phyloP scores from a whole-genome alignment of 176 grass and related monocot genomes.

The Lolium perenne region DNA sequence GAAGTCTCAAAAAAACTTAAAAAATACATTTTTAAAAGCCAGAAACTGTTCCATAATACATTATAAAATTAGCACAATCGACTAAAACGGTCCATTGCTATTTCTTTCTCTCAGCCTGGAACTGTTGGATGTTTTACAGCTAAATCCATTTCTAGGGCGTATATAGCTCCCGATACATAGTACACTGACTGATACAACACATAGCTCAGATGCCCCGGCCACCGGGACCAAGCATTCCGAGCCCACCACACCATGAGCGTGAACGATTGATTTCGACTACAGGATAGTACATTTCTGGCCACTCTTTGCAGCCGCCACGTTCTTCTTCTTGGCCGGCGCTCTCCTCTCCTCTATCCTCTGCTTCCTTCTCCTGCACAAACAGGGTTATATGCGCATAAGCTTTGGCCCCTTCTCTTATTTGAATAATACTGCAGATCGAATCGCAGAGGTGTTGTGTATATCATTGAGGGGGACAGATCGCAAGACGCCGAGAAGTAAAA shows the following conservation, averaged over 20 bases:
- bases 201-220: not conserved
- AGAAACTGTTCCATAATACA: too few species aligned
- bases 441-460: not conserved
- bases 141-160: not conserved
- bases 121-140: not conserved
- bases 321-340: not conserved
- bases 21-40: too few species aligned
- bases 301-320: not conserved
- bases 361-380: conserved; percentile 37
- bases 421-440: not conserved
- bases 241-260: not conserved
- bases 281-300: conserved; percentile 43
- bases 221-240: not conserved
- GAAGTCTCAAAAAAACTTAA: too few species aligned
- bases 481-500: not conserved
- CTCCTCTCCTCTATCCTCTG: conserved; percentile 40
- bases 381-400: not conserved
- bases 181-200: not conserved
- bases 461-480: not conserved
- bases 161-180: not conserved
- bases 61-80: not conserved
- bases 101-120: not conserved
- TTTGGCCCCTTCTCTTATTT: not conserved
- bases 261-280: not conserved
- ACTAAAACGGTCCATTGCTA: not conserved